Base-by-base conservation (phyloP, 768 basidiomycete genomes). In the Astraeus odoratus region DNA sequence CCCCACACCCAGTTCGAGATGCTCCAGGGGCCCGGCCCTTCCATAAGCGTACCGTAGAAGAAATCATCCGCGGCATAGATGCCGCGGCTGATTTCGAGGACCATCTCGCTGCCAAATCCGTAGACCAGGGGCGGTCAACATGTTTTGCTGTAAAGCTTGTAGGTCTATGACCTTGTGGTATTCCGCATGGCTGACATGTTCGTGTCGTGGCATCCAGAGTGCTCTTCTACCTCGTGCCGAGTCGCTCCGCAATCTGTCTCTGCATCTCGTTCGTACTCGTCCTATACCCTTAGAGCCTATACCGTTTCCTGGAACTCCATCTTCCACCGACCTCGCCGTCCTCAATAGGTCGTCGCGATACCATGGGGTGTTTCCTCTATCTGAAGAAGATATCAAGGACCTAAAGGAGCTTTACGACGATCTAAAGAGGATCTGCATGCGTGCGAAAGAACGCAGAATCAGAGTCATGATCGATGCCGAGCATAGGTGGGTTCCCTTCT, bases 81-180 rank as follows among this genome's bases (percentile, higher is more conserved):
- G 77, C 84, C 5, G 83, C 83, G 0, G 92, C 84, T 7, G 78
- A 84, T 49, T 92, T 90, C 55, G 91, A 96, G 58, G 80, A 81
- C 23, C 53, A 57, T 42, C 53, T 65, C 24, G 62, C 57, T 1
- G 48, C 44, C 23, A 44, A 51, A 20, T 36, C 29, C 39, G 58
- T 44, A 3, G 53, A 41, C 23, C 51, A 47, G 4, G 75, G 74
- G 5, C 67, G 83, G 19, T 71, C 77, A 50, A 89, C 86, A 0
- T 90, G 87, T 80, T 82, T 95, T 18, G 89, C 92, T 1, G 64
- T 95, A 19, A 95, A 95, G 64, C 68, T 94, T 47, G 86, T 84
- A 51, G 48, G 81, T 54, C 31, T 39, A 22, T 2, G 13, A 7
- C 15, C 22, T n/a, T 4, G 16, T n/a, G 15, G 19, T 9, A 9